Evolutionary conservation across 192 early-diverging fungal species (phyloP).

Genomic region (Backusella tarrabulga): DNA sequence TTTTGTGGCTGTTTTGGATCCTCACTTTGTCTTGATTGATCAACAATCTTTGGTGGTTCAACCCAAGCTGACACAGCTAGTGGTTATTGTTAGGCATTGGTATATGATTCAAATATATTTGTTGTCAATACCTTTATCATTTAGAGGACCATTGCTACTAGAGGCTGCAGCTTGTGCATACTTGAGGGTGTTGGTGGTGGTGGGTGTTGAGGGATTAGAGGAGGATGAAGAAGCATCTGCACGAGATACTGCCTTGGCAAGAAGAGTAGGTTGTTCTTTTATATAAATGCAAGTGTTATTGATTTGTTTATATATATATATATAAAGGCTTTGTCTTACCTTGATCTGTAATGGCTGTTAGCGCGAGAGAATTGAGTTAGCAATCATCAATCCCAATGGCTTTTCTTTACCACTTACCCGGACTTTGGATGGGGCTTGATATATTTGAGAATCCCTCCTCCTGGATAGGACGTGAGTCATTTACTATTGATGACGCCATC

Average conservation of each 20-base stretch:
- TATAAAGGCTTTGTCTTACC: background rate
- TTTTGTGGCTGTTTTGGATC: background rate
- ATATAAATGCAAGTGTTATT: background rate
- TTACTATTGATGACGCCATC: background rate
- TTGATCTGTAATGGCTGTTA: background rate
- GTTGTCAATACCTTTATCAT: background rate
- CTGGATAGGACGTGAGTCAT: background rate
- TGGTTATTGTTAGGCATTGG: background rate
- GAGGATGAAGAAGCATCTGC: background rate
- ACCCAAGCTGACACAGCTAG: constrained; percentile 18
- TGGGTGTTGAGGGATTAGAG: background rate
- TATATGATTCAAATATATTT: background rate
- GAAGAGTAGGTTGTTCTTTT: background rate
- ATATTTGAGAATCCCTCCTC: background rate
- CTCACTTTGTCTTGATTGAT: constrained; percentile 8
- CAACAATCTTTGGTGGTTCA: constrained; percentile 36
- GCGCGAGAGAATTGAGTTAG: background rate
- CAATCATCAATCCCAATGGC: background rate
- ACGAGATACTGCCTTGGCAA: background rate
- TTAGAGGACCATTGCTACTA: background rate
- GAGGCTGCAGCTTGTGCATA: constrained; percentile 33
- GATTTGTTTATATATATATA: background rate
- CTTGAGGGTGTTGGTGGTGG: constrained; percentile 1
- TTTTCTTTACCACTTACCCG: background rate
- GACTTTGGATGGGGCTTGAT: background rate